Evolutionary conservation across 805 yeast genomes (phyloP).

Genomic region (Starmerella geochares): DNA sequence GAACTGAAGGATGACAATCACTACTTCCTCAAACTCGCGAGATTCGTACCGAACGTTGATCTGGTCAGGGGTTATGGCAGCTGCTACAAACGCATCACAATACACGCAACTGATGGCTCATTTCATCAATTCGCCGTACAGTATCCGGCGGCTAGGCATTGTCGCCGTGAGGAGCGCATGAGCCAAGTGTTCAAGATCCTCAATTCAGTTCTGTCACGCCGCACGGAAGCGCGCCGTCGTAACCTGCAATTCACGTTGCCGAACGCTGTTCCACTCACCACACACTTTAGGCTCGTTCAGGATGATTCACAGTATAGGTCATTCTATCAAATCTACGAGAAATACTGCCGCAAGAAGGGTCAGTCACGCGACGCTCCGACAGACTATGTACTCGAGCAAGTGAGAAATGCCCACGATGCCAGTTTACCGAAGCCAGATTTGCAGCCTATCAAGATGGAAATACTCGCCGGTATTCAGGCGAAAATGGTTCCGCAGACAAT

Average conservation of each 20-base stretch:
- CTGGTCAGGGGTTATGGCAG: slow-evolving; percentile 82
- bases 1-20: slow-evolving; percentile 75
- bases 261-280: slow-evolving; percentile 84
- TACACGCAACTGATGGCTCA: slow-evolving; percentile 90
- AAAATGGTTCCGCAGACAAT: slow-evolving; percentile 76
- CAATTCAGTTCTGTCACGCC: slow-evolving; percentile 66
- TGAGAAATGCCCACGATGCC: slow-evolving; percentile 88
- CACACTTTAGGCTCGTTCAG: slow-evolving; percentile 80
- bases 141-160: slow-evolving; percentile 94
- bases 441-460: slow-evolving; percentile 79
- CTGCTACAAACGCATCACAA: slow-evolving; percentile 77
- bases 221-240: slow-evolving; percentile 81
- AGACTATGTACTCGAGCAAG: slow-evolving; percentile 70
- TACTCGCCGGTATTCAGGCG: slow-evolving; percentile 80
- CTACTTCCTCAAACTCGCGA: slow-evolving; percentile 87
- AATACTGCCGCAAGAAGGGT: slow-evolving; percentile 61
- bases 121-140: slow-evolving; percentile 90
- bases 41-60: slow-evolving; percentile 82
- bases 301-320: slow-evolving; percentile 70
- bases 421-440: slow-evolving; percentile 88
- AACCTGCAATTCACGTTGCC: slow-evolving; percentile 79
- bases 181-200: slow-evolving; percentile 85
- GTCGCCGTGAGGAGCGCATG: slow-evolving; percentile 90
- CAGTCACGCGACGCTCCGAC: slow-evolving; percentile 83
- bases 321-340: slow-evolving; percentile 78